Conservation (phyloP, 2,329 filamentous ascomycete species). For the Trichoderma atrobrunneum region DNA sequence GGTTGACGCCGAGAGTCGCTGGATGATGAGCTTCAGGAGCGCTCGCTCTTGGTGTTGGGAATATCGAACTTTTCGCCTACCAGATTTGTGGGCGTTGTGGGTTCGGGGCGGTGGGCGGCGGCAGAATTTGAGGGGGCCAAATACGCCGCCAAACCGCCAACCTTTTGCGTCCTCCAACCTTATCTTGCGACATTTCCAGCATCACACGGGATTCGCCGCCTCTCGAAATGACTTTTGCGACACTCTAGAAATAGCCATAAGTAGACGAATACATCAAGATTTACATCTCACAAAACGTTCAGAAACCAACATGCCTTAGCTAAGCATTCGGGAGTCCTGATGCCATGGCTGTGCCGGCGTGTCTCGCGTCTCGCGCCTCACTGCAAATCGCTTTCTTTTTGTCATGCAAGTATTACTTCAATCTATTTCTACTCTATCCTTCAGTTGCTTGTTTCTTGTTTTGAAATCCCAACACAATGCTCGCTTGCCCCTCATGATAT, state of each 20-base stretch:
- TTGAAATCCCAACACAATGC: conserved; percentile 7
- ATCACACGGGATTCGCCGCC: background rate
- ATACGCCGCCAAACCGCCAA: background rate
- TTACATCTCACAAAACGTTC: background rate
- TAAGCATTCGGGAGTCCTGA: background rate
- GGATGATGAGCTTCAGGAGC: conserved; percentile 19
- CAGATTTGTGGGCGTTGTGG: conserved; percentile 47
- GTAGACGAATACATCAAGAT: conserved; percentile 13
- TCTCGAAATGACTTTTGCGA: background rate
- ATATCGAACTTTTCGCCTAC: conserved; percentile 44
- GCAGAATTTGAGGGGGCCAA: conserved; percentile 32
- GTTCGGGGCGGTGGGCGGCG: conserved; percentile 37
- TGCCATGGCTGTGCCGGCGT: background rate
- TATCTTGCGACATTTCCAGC: background rate
- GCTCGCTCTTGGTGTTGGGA: conserved; percentile 33
- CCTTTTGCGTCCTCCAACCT: background rate
- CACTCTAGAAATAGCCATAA: conserved; percentile 7
- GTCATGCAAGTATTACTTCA: conserved; percentile 14
- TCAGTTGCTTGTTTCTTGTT: background rate
- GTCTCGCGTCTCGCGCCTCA: background rate
- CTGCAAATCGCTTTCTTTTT: background rate
- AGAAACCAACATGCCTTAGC: background rate
- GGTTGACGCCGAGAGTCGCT: conserved; percentile 26
- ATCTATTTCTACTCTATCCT: conserved; percentile 14
- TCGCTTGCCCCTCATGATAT: conserved; percentile 6